These are phyloP conservation scores for Sphaerobolus stellatus DNA, from an alignment of 1,284 basidiomycete genomes.

Conservation along the genomic window DNA sequence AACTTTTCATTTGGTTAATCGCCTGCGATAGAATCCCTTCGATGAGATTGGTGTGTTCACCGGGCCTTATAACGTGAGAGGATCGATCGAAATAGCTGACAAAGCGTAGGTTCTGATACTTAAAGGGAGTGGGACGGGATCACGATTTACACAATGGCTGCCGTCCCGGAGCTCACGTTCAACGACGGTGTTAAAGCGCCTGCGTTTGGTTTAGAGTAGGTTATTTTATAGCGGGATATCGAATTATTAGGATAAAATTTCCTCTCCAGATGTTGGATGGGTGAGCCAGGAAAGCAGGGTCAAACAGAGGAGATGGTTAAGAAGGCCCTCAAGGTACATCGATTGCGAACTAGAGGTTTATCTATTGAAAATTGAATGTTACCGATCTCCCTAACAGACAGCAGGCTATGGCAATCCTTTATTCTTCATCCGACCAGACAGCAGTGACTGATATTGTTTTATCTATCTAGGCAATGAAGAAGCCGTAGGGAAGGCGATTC, in stretches of 20 bases:
- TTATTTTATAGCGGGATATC: not conserved
- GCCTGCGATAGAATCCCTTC: slow-evolving; percentile 86
- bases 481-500: slow-evolving; percentile 49
- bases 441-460: not conserved
- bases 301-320: slow-evolving; percentile 37
- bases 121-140: no score
- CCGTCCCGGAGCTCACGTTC: no score
- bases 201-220: slow-evolving; percentile 42
- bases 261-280: slow-evolving; percentile 42
- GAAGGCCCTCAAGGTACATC: slow-evolving; percentile 25
- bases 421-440: not conserved
- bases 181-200: slow-evolving; percentile 41
- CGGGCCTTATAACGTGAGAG: no score
- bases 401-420: slow-evolving; percentile 28
- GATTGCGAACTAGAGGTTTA: not conserved
- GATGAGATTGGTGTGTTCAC: slow-evolving; percentile 95
- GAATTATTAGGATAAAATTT: not conserved
- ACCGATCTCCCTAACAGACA: slow-evolving; percentile 11
- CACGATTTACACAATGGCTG: no score
- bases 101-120: no score
- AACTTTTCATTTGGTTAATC: not conserved
- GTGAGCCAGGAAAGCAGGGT: slow-evolving; percentile 32
- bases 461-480: slow-evolving; percentile 40
- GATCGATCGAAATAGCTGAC: no score
- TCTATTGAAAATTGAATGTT: not conserved